phyloP scores from a whole-genome alignment of 371 early-diverging fungal genomes.

The Conidiobolus incongruus region DNA sequence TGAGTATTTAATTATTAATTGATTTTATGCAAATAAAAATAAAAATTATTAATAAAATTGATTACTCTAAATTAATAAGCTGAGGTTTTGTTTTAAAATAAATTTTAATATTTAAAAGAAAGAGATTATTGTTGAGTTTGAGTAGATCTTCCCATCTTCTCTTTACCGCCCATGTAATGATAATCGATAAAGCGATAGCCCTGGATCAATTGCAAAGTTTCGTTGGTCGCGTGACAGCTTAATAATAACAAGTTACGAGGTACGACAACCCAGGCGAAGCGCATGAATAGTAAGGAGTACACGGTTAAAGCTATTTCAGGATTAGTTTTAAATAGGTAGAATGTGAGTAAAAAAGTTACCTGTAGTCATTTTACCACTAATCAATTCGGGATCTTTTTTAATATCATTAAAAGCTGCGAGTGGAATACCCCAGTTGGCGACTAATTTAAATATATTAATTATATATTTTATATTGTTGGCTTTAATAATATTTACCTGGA shows the following conservation, averaged over 20 bases:
- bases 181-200: constrained; percentile 61
- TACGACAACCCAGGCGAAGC: constrained; percentile 82
- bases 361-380: constrained; percentile 85
- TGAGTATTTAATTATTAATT: too few species aligned
- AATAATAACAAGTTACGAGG: constrained; percentile 81
- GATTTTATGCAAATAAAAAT: too few species aligned
- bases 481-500: constrained; percentile 23
- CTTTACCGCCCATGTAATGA: too few species aligned
- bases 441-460: constrained; percentile 12
- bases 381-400: constrained; percentile 75
- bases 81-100: too few species aligned
- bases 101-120: too few species aligned
- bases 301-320: constrained; percentile 10
- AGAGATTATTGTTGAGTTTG: too few species aligned
- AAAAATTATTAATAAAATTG: too few species aligned
- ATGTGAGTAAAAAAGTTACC: constrained; percentile 15
- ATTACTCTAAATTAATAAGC: too few species aligned
- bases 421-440: constrained; percentile 96
- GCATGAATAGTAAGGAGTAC: constrained; percentile 85
- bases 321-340: background rate
- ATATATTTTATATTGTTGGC: background rate
- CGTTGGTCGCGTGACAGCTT: constrained; percentile 83
- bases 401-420: constrained; percentile 86
- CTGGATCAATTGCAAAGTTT: constrained; percentile 64
- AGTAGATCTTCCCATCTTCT: too few species aligned